A percentile compares a stretch with the other conserved stretches of the same genome.
Conservation (phyloP, 2,329 filamentous ascomycete species). For the Elsinoe fawcettii region DNA sequence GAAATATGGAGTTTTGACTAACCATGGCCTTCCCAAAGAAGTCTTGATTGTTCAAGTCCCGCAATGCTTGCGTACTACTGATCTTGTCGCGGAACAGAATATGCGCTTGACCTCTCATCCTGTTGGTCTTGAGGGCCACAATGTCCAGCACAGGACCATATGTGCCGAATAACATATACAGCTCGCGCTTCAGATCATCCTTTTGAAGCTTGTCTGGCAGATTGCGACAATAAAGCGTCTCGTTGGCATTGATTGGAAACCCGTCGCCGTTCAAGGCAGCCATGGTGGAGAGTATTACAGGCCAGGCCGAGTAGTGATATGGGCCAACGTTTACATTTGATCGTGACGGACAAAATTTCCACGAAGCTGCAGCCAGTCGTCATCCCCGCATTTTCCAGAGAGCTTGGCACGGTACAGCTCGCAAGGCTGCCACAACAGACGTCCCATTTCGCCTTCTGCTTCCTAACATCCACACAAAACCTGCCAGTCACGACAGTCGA, state of each 20-base stretch:
- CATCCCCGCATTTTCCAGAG: neutral
- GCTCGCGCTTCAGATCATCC: conserved; percentile 70
- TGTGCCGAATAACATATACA: conserved; percentile 91
- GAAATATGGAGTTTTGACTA: conserved; percentile 30
- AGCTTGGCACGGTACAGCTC: too few relatives aligned
- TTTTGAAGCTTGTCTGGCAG: conserved; percentile 88
- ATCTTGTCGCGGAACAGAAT: conserved; percentile 84
- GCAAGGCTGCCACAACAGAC: neutral
- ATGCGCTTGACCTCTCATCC: conserved; percentile 95
- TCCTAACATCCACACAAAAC: neutral
- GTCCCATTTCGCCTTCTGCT: neutral
- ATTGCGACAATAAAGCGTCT: conserved; percentile 80
- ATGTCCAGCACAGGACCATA: conserved; percentile 90
- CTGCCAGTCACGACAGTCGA: conserved; percentile 69
- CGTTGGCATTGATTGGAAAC: conserved; percentile 12
- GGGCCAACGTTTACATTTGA: too few relatives aligned
- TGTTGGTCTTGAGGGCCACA: conserved; percentile 76
- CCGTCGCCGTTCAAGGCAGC: conserved; percentile 1
- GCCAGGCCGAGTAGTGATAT: too few relatives aligned
- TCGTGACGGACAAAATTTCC: neutral
- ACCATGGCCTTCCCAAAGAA: conserved; percentile 85
- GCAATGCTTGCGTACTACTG: conserved; percentile 88
- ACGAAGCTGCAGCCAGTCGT: neutral
- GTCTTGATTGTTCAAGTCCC: conserved; percentile 73
- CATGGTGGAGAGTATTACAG: neutral